These are phyloP conservation scores for Colletotrichum neosansevieriae DNA, from an alignment of 2,329 filamentous ascomycete genomes.

Conservation along the genomic window DNA sequence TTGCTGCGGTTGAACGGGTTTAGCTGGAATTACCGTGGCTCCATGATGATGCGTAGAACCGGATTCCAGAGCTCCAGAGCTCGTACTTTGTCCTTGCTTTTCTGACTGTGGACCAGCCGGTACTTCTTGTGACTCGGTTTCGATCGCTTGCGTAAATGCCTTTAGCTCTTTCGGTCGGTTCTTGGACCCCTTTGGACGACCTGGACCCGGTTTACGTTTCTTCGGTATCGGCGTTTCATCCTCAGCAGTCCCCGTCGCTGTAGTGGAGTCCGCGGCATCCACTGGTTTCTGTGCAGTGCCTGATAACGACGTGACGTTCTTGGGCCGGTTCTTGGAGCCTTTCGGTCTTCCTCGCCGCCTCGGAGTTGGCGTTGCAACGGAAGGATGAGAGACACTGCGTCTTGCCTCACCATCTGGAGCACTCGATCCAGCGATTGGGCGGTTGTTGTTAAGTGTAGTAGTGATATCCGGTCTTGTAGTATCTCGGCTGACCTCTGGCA, in stretches of 20 bases:
- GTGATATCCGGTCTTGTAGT: not conserved
- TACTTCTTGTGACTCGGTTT: not conserved
- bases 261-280: not conserved
- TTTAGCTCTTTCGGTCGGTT: constrained; percentile 57
- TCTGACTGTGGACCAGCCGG: not conserved
- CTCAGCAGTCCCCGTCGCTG: not conserved
- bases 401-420: not conserved
- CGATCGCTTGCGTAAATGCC: not conserved
- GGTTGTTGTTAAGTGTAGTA: not conserved
- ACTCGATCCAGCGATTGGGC: not conserved
- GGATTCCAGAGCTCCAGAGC: too few relatives aligned
- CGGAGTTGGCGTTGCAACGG: constrained; percentile 37
- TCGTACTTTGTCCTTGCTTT: not conserved
- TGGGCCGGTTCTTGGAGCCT: constrained; percentile 39
- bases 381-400: not conserved
- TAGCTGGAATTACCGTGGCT: too few relatives aligned
- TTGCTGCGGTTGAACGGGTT: not conserved
- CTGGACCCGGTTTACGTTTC: constrained; percentile 49
- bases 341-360: constrained; percentile 43
- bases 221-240: constrained; percentile 46
- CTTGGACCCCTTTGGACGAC: constrained; percentile 65
- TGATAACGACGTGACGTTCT: not conserved
- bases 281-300: not conserved
- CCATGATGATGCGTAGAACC: too few relatives aligned
- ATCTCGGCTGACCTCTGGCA: not conserved